Evolutionary conservation across 306 rosid genomes (phyloP), one percentile per base, ranked within the genome.

Genomic region (Gastrolobium bilobum): DNA sequence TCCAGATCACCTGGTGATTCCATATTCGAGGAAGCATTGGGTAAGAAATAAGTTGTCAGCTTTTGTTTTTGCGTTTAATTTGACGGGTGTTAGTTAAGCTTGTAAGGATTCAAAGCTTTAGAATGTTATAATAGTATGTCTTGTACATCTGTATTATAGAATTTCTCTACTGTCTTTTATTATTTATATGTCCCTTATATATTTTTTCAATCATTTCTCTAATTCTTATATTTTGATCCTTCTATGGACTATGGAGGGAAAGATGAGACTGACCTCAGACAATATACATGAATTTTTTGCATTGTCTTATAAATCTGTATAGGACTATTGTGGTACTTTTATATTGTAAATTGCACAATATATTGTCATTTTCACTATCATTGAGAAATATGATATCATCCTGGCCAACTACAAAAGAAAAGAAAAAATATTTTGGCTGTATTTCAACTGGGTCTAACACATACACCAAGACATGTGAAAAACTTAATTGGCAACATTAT

Each of bases 1-100:
- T 87, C 96, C 48, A 88, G 84, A 81, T 57, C 85, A 82, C 78
- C 79, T 9, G 91, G 87, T 68, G 92, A 83, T 77, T 86, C 88
- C 76, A 90, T 87, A 83, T 89, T 86, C 69, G 57, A 87, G 74
- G 97, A 92, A 85, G 90, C 90, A 46, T 90, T 86, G 82, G 97
- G 96, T 92, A 86, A 86, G 96, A 79, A 81, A 73, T 39, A 81
- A 75, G 51, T 39, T 65, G n/a, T 68, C 71, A 53, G 34, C 64
- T 57, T 5, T 77, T n/a, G 46, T 20, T 58, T 39, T 68, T 1
- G 51, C 68, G 58, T 68, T 35, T 44, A 39, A 54, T 57, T 61
- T 64, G 34, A 53, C 6, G 6, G 30, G 61, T 39, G 33, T 76
- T 60, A 14, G 48, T 48, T 11, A 35, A 74, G 48, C 14, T 71